Base-by-base conservation (phyloP, 1,284 basidiomycete species). In the Stygiomarasmius scandens region DNA sequence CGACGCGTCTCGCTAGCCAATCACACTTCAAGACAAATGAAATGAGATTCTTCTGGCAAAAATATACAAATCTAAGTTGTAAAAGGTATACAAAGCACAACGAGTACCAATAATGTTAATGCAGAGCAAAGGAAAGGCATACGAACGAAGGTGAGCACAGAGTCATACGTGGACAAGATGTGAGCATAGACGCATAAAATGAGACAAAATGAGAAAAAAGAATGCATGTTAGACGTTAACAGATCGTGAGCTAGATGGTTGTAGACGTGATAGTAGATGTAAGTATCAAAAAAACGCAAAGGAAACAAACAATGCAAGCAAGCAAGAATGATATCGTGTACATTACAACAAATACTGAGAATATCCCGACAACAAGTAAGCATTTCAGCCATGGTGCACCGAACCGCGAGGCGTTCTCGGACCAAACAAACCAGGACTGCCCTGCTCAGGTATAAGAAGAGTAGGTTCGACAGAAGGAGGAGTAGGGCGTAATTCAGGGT, bases 351-450 rank as follows among this genome's bases (percentile, higher is more conserved):
- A 32, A 32, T 32, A 12, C 29, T 12, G 12, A 32, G 5, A 32
- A 6, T 32, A 6, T 32, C 12, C 29, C 29, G 29, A 41, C 14
- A 41, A 41, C 11, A 41, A 8, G 32, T 34, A 8, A 34, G 14
- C n/a, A 6, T 16, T 41, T 19, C n/a, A 41, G 16, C 38, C 38
- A 19, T 41, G 38, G 11, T n/a, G n/a, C n/a, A 41, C 38, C 5
- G 81, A 81, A 55, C 69, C 71, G 38, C 76, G 71, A 20, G 83
- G 81, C 25, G 84, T 80, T 48, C 84, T 75, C 54, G 87, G 85
- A 24, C 87, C 86, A 62, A 89, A 89, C 63, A 89, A 68, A 25
- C 86, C 86, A 44, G 84, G 85, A 60, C 80, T 82, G 44, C 74
- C 72, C 55, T 72, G 70, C 14, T 77, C 78, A n/a, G 84, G 84